Evolutionary conservation across 73 alveolate genomes (phyloP), one percentile per base, ranked within the genome.

Genomic region (Tetrahymena malaccensis): DNA sequence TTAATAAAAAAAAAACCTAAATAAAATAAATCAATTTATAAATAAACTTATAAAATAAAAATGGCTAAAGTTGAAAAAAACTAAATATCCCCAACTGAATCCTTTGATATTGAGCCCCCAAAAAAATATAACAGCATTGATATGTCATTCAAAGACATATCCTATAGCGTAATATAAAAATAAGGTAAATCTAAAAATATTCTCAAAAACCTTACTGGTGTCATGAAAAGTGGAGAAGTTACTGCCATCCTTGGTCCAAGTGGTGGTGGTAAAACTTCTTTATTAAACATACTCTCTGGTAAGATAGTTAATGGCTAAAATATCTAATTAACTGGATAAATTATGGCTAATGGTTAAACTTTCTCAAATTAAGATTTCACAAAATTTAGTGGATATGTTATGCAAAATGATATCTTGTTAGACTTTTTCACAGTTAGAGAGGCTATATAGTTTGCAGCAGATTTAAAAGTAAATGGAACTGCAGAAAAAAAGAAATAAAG

Each of bases 191-290:
- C 89, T n/a, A 95, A 89, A 55, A 33, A 43, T 31, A 95, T 95
- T 34, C 40, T 95, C 10, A 34, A 95, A 2, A 89, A 95, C 27
- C 94, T 95, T 27, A 34, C 95, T 34, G 97, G 97, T 15, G 93
- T 34, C 31, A 94, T 94, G 40, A 44, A 70, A 43, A 85, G 94
- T 50, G 97, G 97, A 19, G 94, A 95, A 93, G 11, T 95, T 16
- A 95, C 97, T 21, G 97, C 97, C 8, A 95, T 95, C 33, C 57
- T 95, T 57, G 97, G 97, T 31, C 97, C 97, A 44, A 85, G 95
- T 43, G 97, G 97, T 34, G 97, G 95, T 25, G 97, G 97, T 8
- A 95, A 95, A 34, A 95, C 97, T 19, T 85, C 97, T 4, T 34
- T 95, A 35, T 83, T 95, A 34, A 94, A 94, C 17, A 55, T 43